Evolutionary conservation across 148 eudicot genomes (phyloP).

Genomic region (Spergularia marina): DNA sequence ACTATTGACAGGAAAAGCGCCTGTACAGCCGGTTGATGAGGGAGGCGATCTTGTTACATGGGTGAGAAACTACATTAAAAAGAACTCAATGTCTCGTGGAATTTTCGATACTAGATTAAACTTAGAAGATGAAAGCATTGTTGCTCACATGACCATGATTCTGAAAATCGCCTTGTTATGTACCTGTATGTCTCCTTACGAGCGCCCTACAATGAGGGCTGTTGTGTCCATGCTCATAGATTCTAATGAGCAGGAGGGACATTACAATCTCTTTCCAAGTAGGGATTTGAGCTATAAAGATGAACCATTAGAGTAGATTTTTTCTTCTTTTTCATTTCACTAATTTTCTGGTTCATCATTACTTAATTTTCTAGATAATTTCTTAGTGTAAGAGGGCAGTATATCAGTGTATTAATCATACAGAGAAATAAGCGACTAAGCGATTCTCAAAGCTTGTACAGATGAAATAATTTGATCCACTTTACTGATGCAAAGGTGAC

Average conservation of each 20-base stretch:
- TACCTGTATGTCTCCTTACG: constrained; percentile 60
- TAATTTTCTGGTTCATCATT: background rate
- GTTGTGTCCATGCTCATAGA: constrained; percentile 76
- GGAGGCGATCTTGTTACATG: constrained; percentile 80
- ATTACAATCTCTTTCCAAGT: constrained; percentile 37
- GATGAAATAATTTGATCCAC: constrained; percentile 22
- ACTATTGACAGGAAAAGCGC: constrained; percentile 69
- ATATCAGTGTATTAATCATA: constrained; percentile 1
- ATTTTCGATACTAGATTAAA: constrained; percentile 66
- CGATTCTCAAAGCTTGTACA: constrained; percentile 24
- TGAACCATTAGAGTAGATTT: constrained; percentile 16
- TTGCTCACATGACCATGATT: constrained; percentile 55
- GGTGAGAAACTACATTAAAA: constrained; percentile 50
- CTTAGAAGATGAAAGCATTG: constrained; percentile 39
- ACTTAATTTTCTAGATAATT: background rate
- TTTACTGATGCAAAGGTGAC: background rate
- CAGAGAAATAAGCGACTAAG: constrained; percentile 23
- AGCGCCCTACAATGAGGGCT: constrained; percentile 74
- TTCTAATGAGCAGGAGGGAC: constrained; percentile 39
- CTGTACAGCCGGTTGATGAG: constrained; percentile 75
- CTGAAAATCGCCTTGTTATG: constrained; percentile 80
- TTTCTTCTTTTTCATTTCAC: background rate
- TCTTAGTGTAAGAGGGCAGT: constrained; percentile 14
- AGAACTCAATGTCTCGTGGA: constrained; percentile 27
- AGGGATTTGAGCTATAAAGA: constrained; percentile 30